A percentile compares a stretch with the other conserved stretches of the same genome.
Conservation (phyloP, 345 rosid genomes). For the Syzygium grande region DNA sequence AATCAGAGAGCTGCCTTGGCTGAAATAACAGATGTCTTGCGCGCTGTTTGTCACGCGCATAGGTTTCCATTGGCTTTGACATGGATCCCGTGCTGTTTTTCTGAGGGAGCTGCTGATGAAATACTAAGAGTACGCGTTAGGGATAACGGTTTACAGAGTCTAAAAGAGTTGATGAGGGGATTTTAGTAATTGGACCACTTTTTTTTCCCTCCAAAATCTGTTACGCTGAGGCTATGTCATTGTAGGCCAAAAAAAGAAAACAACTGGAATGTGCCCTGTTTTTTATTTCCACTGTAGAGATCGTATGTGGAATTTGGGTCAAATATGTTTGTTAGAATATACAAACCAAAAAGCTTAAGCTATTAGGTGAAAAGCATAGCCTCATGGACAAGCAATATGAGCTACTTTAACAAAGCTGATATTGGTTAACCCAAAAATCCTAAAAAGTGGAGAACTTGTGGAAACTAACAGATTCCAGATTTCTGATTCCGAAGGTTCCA, state of each 20-base stretch:
- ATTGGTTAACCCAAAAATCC: not conserved
- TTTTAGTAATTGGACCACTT: not conserved
- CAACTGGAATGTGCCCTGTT: not conserved
- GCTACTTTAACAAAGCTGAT: not conserved
- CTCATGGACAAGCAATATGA: not conserved
- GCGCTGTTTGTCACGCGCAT: constrained; percentile 84
- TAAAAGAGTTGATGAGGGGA: not conserved
- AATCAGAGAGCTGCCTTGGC: constrained; percentile 62
- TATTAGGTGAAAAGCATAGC: not conserved
- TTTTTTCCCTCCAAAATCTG: not conserved
- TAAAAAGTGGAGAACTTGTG: not conserved
- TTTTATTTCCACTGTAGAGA: not conserved
- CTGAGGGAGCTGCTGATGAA: constrained; percentile 32
- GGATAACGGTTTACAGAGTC: constrained; percentile 1
- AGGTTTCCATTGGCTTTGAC: constrained; percentile 76
- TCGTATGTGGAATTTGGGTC: not conserved
- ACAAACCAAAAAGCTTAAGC: not conserved
- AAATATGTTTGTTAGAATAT: not conserved
- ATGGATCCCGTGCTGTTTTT: constrained; percentile 73
- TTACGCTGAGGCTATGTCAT: not conserved
- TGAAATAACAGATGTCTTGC: constrained; percentile 75
- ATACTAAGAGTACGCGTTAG: constrained; percentile 31
- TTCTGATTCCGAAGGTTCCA: not conserved
- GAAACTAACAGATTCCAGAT: not conserved
- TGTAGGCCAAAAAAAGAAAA: not conserved